Evolutionary conservation across 208 protist genomes (phyloP), one percentile per base, ranked within the genome.

Genomic region (Jaenimonas drosophilae): DNA sequence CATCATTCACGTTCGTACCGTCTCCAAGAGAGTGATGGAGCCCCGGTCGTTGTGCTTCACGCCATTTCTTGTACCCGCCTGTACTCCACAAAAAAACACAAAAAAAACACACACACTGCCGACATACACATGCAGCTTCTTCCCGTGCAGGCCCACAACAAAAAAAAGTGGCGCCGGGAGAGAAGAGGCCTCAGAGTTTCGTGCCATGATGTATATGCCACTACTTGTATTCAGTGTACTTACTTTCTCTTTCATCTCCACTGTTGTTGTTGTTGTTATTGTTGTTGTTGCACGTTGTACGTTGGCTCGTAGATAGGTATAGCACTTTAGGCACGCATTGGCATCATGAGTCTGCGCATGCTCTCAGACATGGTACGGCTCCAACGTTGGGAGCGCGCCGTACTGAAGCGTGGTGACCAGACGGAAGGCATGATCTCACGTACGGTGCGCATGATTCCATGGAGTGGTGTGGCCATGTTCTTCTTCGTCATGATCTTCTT

Each of bases 401-500:
- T 90, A 2, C 24, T 86, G 34, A 58, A 52, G 46, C 70, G 76
- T 12, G 74, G 68, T 3, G 66, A 70, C 34, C 45, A 53, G 23
- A 56, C 53, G 11, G 81, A 90, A 4, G 50, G 76, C 17, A 36
- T 69, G 5, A 19, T 84, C 32, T 50, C 54, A 9, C 62, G 66
- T 7, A 49, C 54, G 7, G 59, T 90, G 19, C 73, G 71, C 36
- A 68, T 66, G 36, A 64, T 90, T 11, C 81, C 81, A 14, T 90
- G 81, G 77, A 75, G 74, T 2, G 76, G 76, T 19, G 70, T 90
- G 34, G 47, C 75, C 11, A 79, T 87, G 76, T 77, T 90, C 46
- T 51, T 82, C 57, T 87, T 90, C 52, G 58, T 87, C 39, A 84
- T 87, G 73, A 40, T 90, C 29, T 90, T 90, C 52, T 90, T 90